Base-by-base conservation (phyloP, 768 basidiomycete genomes). In the Psilocybe cyanescens region DNA sequence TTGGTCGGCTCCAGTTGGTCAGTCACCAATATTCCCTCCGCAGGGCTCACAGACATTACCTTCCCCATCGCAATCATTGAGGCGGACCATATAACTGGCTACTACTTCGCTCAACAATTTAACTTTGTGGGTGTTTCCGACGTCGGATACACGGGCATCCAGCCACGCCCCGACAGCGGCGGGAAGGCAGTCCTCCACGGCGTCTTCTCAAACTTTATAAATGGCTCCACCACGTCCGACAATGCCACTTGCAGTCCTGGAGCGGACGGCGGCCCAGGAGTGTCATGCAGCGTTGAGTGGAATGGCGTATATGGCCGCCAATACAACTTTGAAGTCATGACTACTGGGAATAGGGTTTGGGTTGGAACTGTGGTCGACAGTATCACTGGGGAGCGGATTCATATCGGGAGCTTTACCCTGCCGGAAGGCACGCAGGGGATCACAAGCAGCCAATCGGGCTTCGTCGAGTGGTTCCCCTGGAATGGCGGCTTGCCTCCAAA, bases 21-120 rank as follows among this genome's bases (percentile, higher is more conserved):
- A 8, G 55, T 56, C 9, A 31, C 55, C 29, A 57, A 58, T 28
- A 47, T 58, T 4, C 57, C 57, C 6, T 8, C 31, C n/a, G n/a
- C 31, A 9, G 57, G 48, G 8, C 31, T 58, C 16, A 58, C 46
- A 1, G 47, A 58, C 48, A 50, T 58, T 17, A 58, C 57, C 48
- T 50, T 58, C 57, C 57, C 57, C 16, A 49, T 58, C 47, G 50
- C 46, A 9, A 58, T 58, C 37, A 47, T 29, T 30, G 33, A 58
- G 14, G 57, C 57, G 6, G 47, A 49, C 31, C 57, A 58, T 31
- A 37, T 49, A 4, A 19, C 31, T 2, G 57, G 57, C n/a, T 58
- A 58, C 33, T 58, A 58, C 35, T 58, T 58, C n/a, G 46, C 57
- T 3, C 57, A 58, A n/a, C 48, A 58, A 39, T 58, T 49, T 47